phyloP scores from a whole-genome alignment of 148 eudicot species.

The Vaccinium macrocarpon region DNA sequence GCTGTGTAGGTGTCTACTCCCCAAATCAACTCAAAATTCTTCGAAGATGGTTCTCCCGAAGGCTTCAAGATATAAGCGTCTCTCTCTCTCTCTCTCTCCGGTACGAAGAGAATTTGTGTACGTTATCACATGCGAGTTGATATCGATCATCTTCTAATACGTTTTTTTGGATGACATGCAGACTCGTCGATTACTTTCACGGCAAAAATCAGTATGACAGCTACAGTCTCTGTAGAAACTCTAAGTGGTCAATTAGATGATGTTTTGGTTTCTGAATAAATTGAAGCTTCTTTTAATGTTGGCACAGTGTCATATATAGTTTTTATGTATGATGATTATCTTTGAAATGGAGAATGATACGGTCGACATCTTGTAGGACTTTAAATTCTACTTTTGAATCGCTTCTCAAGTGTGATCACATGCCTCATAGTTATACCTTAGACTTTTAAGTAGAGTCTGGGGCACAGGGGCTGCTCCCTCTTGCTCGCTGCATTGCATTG shows the following conservation, averaged over 20 bases:
- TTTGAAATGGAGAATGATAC: background rate
- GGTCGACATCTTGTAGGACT: background rate
- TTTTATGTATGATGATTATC: background rate
- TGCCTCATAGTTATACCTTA: background rate
- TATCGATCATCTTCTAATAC: too few relatives aligned
- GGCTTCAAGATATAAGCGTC: background rate
- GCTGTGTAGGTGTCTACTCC: slow-evolving; percentile 2
- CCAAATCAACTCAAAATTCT: slow-evolving; percentile 7
- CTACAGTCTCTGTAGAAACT: background rate
- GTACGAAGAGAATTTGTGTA: too few relatives aligned
- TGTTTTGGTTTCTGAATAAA: background rate
- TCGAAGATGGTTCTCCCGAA: background rate
- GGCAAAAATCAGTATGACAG: too few relatives aligned
- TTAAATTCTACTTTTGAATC: background rate
- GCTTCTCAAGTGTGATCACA: background rate
- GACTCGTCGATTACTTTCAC: too few relatives aligned
- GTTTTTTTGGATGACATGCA: too few relatives aligned
- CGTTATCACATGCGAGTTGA: too few relatives aligned
- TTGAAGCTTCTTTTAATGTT: background rate
- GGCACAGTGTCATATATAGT: background rate
- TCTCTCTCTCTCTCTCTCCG: slow-evolving; percentile 8
- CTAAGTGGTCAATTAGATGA: background rate
- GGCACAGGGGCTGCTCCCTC: background rate
- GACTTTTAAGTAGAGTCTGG: background rate
- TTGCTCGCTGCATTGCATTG: background rate